Evolutionary conservation across 208 protist species (phyloP).

Genomic region (Naegleria gruberi): DNA sequence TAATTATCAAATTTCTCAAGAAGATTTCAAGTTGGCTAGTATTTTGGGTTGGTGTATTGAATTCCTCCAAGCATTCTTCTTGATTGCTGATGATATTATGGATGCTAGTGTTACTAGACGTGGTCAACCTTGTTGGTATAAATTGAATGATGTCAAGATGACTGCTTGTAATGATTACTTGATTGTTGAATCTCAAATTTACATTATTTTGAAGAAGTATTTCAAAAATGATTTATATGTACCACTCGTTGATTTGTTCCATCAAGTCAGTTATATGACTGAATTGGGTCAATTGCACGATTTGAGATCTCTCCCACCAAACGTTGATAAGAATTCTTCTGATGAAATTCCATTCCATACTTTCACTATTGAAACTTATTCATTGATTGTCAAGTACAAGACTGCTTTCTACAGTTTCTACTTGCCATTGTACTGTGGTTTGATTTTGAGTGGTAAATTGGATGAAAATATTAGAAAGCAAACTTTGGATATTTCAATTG

Average conservation of each 20-base stretch:
- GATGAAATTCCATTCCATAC: conserved; percentile 74
- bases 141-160: conserved; percentile 67
- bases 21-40: conserved; percentile 54
- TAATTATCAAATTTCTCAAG: conserved; percentile 27
- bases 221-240: conserved; percentile 69
- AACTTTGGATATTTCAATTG: conserved; percentile 66
- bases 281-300: conserved; percentile 91
- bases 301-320: conserved; percentile 47
- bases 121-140: conserved; percentile 89
- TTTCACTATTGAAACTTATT: conserved; percentile 74
- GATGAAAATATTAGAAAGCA: conserved; percentile 37
- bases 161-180: conserved; percentile 91
- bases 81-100: conserved; percentile 96
- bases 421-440: conserved; percentile 82
- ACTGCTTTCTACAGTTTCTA: conserved; percentile 95
- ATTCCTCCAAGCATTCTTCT: conserved; percentile 88
- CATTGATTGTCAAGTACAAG: conserved; percentile 90
- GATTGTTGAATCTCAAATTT: conserved; percentile 78
- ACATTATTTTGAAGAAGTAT: conserved; percentile 77
- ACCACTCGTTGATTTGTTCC: conserved; percentile 77
- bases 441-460: conserved; percentile 70
- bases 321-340: conserved; percentile 40
- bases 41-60: conserved; percentile 86
- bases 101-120: conserved; percentile 83
- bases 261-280: conserved; percentile 78